Conservation (phyloP, 768 basidiomycete species). For the Boletus rubescentipes region DNA sequence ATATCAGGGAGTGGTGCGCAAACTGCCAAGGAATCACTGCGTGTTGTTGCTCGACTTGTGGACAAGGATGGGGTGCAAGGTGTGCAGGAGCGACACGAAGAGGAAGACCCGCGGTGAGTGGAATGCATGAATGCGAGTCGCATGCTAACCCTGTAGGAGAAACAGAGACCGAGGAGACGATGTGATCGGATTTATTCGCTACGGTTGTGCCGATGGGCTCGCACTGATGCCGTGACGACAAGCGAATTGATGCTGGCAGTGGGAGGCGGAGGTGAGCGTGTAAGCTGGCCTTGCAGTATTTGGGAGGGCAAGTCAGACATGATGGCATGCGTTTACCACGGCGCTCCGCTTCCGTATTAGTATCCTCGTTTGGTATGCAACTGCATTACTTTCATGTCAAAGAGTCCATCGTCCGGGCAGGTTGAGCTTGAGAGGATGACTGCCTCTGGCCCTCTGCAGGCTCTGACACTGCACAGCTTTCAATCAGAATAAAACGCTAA, state of each 20-base stretch:
- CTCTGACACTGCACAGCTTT: conserved; percentile 16
- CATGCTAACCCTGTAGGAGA: conserved; percentile 19
- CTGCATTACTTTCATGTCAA: not conserved
- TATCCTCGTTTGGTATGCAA: conserved; percentile 17
- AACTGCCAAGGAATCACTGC: conserved; percentile 56
- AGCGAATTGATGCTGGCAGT: conserved; percentile 3
- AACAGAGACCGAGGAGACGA: conserved; percentile 47
- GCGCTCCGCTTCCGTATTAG: conserved; percentile 23
- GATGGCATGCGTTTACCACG: conserved; percentile 21
- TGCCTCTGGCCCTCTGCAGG: no score
- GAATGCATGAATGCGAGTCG: not conserved
- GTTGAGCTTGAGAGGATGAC: not conserved
- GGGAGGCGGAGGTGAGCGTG: conserved; percentile 12
- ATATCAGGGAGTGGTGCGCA: conserved; percentile 42
- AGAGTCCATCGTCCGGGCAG: not conserved
- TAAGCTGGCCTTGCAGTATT: conserved; percentile 28
- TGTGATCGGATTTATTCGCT: conserved; percentile 53
- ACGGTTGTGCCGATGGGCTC: conserved; percentile 55
- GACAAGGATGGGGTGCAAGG: conserved; percentile 59
- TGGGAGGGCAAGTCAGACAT: conserved; percentile 15
- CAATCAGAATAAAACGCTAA: conserved; percentile 20
- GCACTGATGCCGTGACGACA: conserved; percentile 47
- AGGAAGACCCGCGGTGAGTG: conserved; percentile 50
- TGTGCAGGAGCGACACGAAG: conserved; percentile 28
- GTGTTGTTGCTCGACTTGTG: conserved; percentile 56